Base-by-base conservation (phyloP, 805 yeast genomes). In the Teunomyces aglyptinius region DNA sequence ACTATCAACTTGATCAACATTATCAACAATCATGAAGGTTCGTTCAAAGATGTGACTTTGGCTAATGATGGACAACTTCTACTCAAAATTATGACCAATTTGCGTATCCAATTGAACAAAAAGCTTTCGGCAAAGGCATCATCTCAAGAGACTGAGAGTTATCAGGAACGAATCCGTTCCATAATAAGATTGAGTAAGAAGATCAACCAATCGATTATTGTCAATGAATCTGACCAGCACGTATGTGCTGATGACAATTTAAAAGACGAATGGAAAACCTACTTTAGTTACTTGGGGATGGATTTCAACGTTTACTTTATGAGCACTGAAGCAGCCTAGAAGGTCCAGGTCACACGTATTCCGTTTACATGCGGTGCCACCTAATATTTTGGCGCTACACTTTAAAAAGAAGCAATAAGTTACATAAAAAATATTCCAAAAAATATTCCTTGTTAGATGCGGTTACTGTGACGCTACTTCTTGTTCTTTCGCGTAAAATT, bases 141-240 rank as follows among this genome's bases (percentile, higher is more conserved):
- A n/a, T 77, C 83, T 44, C 88, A 84, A 59, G 89, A 83, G 47
- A 63, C 77, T 19, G 89, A 83, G 55, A 76, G 74, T 48, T 73
- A 73, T 45, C 75, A 77, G 47, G 86, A 81, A 39, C 64, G 73
- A 3, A 52, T 66, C 18, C 62, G 69, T 38, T 61, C 74, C 2
- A 58, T 70, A 6, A 55, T 64, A 10, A 57, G 52, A 26, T 58
- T 68, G 42, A 54, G 62, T n/a, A 65, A 64, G 45, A 55, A 48
- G 15, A 51, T 64, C 24, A 52, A 59, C 27, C 43, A 36, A 33
- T 19, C 46, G 29, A 39, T 48, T 10, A 41, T 29, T 11, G 18
- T 19, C 7, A 34, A 38, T 8, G 47, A 47, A 11, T 11, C 35
- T 13, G 47, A 43, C 29, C 44, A 39, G 11, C 31, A 29, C 20